phyloP scores from a whole-genome alignment of 2,329 filamentous ascomycete genomes.

The Gnomoniopsis smithogilvyi region DNA sequence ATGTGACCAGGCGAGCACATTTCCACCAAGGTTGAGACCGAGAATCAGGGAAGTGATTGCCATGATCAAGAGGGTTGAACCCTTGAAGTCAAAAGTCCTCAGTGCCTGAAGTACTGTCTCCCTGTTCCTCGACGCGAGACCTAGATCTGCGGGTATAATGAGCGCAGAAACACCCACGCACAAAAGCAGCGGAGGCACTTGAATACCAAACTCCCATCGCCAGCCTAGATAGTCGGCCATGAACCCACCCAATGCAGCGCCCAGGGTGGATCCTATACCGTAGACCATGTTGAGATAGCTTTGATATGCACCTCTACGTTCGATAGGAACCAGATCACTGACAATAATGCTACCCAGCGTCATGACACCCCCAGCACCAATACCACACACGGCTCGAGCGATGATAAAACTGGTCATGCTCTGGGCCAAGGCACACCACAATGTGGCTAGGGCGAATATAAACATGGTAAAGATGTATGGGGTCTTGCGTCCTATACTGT shows the following conservation, averaged over 20 bases:
- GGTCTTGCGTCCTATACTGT: constrained; percentile 66
- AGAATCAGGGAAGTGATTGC: constrained; percentile 57
- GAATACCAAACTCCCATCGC: constrained; percentile 68
- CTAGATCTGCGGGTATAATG: constrained; percentile 51
- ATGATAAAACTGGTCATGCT: constrained; percentile 69
- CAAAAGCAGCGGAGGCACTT: constrained; percentile 49
- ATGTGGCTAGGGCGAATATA: constrained; percentile 62
- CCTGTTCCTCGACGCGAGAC: constrained; percentile 42
- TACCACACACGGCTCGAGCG: constrained; percentile 66
- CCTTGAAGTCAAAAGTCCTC: constrained; percentile 53
- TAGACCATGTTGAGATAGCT: constrained; percentile 66
- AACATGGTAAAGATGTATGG: constrained; percentile 62
- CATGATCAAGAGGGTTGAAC: constrained; percentile 50
- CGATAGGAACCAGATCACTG: constrained; percentile 71
- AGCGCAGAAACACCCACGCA: constrained; percentile 43
- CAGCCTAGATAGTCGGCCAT: constrained; percentile 70
- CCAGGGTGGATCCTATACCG: constrained; percentile 55
- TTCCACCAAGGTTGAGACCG: constrained; percentile 62
- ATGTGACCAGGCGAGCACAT: constrained; percentile 59
- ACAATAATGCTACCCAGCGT: constrained; percentile 68
- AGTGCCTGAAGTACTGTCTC: constrained; percentile 45
- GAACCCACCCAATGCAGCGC: constrained; percentile 66
- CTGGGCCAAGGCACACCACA: constrained; percentile 66
- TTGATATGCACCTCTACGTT: constrained; percentile 63
- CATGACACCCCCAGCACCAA: constrained; percentile 70